A percentile compares a stretch with the other conserved stretches of the same genome.
These are phyloP conservation scores for Micractinium sp. DNA, from an alignment of 139 green algal species.

Conservation along the genomic window DNA sequence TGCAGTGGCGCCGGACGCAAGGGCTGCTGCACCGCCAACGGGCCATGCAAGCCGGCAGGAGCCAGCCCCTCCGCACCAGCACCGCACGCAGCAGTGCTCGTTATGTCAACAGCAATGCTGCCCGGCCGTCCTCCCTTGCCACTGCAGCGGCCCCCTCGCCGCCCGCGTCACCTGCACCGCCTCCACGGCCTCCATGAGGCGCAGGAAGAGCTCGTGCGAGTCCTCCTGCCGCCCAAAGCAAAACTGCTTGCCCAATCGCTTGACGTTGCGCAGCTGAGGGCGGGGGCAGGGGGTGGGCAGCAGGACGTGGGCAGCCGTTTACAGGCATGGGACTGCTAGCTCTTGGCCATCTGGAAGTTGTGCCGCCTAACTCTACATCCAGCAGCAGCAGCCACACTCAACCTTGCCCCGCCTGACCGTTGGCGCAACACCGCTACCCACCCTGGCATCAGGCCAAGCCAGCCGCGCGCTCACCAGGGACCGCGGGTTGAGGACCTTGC, in stretches of 20 bases:
- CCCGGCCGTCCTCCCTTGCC: too few species aligned
- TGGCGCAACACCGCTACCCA: neutral
- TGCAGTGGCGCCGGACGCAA: neutral
- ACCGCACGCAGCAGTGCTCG: too few species aligned
- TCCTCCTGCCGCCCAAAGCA: constrained; percentile 71
- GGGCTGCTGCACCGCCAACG: too few species aligned
- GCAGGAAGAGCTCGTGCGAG: constrained; percentile 71
- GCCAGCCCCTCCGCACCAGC: neutral
- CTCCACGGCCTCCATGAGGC: constrained; percentile 69
- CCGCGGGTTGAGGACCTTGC: constrained; percentile 22
- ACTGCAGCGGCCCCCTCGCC: too few species aligned
- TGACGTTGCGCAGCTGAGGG: constrained; percentile 22
- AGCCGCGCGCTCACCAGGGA: constrained; percentile 34
- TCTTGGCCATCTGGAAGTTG: too few species aligned
- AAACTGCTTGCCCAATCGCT: constrained; percentile 44
- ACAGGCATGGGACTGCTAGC: too few species aligned
- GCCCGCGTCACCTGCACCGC: constrained; percentile 41
- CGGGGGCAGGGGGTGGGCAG: neutral
- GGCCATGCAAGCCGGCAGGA: neutral
- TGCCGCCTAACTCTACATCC: neutral
- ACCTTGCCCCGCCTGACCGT: too few species aligned
- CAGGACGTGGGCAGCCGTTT: too few species aligned
- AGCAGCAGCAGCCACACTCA: neutral
- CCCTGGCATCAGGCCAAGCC: too few species aligned
- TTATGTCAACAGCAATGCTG: too few species aligned